These are phyloP conservation scores for Bipolaris oryzae DNA, from an alignment of 2,329 filamentous ascomycete genomes.

Conservation along the genomic window DNA sequence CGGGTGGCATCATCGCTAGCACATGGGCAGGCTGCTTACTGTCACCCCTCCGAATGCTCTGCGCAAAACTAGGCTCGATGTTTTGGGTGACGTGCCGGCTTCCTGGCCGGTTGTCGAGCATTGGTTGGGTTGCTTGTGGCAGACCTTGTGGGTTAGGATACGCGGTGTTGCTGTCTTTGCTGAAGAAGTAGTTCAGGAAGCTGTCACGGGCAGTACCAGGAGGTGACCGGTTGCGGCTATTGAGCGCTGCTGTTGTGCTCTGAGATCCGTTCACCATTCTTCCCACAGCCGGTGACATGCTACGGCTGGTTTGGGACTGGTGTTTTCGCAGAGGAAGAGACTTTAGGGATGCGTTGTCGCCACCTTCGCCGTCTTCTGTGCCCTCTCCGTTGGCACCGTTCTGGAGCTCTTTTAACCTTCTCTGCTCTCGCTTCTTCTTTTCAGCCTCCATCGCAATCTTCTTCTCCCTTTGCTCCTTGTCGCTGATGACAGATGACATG, in stretches of 20 bases:
- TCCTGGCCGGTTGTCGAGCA: conserved; percentile 47
- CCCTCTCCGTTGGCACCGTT: conserved; percentile 66
- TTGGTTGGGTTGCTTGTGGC: conserved; percentile 49
- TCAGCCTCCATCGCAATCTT: conserved; percentile 82
- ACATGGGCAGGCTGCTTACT: conserved; percentile 58
- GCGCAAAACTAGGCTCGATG: conserved; percentile 79
- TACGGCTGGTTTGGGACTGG: conserved; percentile 67
- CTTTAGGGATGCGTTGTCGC: conserved; percentile 60
- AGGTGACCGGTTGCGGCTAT: conserved; percentile 66
- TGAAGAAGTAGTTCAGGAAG: conserved; percentile 98
- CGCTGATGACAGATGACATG: conserved; percentile 95
- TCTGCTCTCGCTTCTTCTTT: conserved; percentile 80
- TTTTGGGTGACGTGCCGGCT: conserved; percentile 77
- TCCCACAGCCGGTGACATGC: conserved; percentile 80
- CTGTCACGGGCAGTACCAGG: conserved; percentile 75
- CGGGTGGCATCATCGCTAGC: conserved; percentile 48
- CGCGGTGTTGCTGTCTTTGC: conserved; percentile 77
- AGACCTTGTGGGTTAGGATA: conserved; percentile 37
- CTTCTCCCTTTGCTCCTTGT: conserved; percentile 92
- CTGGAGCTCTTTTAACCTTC: conserved; percentile 76
- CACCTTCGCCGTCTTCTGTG: conserved; percentile 68
- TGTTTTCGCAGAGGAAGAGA: conserved; percentile 66
- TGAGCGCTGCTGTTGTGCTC: conserved; percentile 67
- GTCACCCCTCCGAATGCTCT: conserved; percentile 77
- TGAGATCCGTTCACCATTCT: conserved; percentile 65